Conservation (phyloP, 306 rosid genomes). For the Parietaria judaica region DNA sequence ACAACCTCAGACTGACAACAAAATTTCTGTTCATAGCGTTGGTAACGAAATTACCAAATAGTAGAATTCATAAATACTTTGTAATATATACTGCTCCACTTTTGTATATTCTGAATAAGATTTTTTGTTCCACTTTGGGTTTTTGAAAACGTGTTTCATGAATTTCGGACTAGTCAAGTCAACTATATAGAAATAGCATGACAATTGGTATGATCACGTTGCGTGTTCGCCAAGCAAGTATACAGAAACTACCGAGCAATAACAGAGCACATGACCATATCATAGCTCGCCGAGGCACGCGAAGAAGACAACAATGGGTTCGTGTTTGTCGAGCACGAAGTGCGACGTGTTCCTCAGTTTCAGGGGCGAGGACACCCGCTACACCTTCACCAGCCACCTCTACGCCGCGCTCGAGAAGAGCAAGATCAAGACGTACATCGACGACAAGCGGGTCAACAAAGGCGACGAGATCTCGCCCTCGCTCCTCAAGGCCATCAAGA, state of each 20-base stretch:
- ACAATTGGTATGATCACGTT: too few relatives aligned
- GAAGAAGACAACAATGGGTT: not conserved
- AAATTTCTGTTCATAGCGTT: too few relatives aligned
- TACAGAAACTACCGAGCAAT: not conserved
- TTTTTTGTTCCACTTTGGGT: too few relatives aligned
- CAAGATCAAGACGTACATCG: slow-evolving; percentile 7
- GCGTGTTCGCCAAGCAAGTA: not conserved
- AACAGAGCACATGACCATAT: too few relatives aligned
- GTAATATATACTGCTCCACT: too few relatives aligned
- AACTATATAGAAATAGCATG: not conserved
- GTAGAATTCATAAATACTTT: too few relatives aligned
- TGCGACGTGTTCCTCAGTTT: slow-evolving; percentile 16
- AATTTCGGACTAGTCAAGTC: not conserved
- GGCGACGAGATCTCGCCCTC: slow-evolving; percentile 11
- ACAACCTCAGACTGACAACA: too few relatives aligned
- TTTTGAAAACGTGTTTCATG: too few relatives aligned
- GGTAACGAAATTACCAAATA: too few relatives aligned
- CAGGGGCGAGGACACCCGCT: slow-evolving; percentile 16
- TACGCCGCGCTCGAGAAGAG: not conserved
- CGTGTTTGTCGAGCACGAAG: not conserved
- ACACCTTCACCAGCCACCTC: slow-evolving; percentile 11
- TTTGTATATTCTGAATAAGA: too few relatives aligned
- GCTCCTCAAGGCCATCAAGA: slow-evolving; percentile 6
- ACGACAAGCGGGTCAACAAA: not conserved
- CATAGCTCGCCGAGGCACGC: not conserved